These are phyloP conservation scores for Rhizopus arrhizus DNA, from an alignment of 371 early-diverging fungal species.

Conservation along the genomic window DNA sequence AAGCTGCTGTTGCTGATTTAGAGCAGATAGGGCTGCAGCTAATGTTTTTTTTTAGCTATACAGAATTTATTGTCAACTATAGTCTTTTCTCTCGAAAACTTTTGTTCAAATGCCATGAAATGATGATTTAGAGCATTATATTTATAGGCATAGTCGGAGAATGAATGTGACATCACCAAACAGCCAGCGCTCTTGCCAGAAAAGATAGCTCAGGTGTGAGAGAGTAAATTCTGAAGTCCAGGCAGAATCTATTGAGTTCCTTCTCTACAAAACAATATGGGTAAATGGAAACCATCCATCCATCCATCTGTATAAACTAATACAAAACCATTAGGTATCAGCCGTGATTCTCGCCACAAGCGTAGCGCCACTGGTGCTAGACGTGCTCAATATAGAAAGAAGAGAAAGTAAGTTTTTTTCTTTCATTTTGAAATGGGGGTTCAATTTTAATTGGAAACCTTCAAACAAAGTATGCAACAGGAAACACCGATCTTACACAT, in stretches of 20 bases:
- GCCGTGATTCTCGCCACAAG: conserved; percentile 98
- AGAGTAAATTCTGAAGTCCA: background rate
- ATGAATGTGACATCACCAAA: conserved; percentile 1
- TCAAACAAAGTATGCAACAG: background rate
- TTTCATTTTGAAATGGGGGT: too few relatives aligned
- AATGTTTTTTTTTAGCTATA: too few relatives aligned
- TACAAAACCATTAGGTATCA: conserved; percentile 75
- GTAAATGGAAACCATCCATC: conserved; percentile 25
- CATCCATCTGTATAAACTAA: conserved; percentile 16
- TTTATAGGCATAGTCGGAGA: background rate
- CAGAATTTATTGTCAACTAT: too few relatives aligned
- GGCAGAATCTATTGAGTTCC: conserved; percentile 21
- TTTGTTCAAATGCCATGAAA: too few relatives aligned
- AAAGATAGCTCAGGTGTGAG: background rate
- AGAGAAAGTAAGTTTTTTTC: conserved; percentile 65
- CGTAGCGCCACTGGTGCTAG: conserved; percentile 98
- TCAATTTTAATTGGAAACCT: background rate
- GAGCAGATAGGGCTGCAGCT: too few relatives aligned
- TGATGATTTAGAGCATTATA: too few relatives aligned
- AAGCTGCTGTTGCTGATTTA: too few relatives aligned
- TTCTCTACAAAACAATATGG: conserved; percentile 33
- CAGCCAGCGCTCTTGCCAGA: background rate
- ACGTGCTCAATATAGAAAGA: conserved; percentile 97
- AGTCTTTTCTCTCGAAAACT: too few relatives aligned
- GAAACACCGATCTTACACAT: background rate